phyloP scores from a whole-genome alignment of 352 stramenopile genomes.

The Pythium aphanidermatum region DNA sequence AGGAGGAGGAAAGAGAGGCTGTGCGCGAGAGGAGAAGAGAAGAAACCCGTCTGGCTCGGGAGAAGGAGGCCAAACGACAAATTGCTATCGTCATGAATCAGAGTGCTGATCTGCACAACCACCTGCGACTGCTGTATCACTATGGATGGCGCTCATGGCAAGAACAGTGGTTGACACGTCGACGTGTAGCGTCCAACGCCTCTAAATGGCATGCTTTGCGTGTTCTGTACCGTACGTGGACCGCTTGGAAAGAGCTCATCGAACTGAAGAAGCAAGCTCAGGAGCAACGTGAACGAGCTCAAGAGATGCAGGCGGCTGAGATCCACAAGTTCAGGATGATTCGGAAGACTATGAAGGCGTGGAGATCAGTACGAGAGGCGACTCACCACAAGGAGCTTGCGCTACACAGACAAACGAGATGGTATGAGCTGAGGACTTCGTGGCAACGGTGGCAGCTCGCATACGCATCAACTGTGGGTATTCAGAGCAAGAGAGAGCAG shows the following conservation, averaged over 20 bases:
- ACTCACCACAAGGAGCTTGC: slow-evolving; percentile 21
- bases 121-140: slow-evolving; percentile 34
- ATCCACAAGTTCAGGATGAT: slow-evolving; percentile 14
- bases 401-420: slow-evolving; percentile 25
- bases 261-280: slow-evolving; percentile 11
- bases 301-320: slow-evolving; percentile 14
- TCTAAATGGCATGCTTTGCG: slow-evolving; percentile 39
- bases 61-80: slow-evolving; percentile 30
- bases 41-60: slow-evolving; percentile 21
- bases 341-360: slow-evolving; percentile 10
- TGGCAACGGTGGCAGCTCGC: slow-evolving; percentile 12
- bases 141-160: slow-evolving; percentile 44
- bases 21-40: slow-evolving; percentile 33
- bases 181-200: slow-evolving; percentile 30
- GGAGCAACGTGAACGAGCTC: slow-evolving; percentile 18
- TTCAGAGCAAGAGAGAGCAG: slow-evolving; percentile 2
- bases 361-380: slow-evolving; percentile 2
- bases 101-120: slow-evolving; percentile 26
- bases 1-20: slow-evolving; percentile 30
- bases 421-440: slow-evolving; percentile 20
- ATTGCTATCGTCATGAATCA: slow-evolving; percentile 22
- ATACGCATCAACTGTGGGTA: not conserved
- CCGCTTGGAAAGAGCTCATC: slow-evolving; percentile 32
- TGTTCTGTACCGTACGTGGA: slow-evolving; percentile 32
- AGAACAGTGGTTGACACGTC: slow-evolving; percentile 18